Percentiles rank a stretch among this genome's conserved stretches.
Conservation (phyloP, 352 stramenopile genomes). For the Globisporangium takayamanum region DNA sequence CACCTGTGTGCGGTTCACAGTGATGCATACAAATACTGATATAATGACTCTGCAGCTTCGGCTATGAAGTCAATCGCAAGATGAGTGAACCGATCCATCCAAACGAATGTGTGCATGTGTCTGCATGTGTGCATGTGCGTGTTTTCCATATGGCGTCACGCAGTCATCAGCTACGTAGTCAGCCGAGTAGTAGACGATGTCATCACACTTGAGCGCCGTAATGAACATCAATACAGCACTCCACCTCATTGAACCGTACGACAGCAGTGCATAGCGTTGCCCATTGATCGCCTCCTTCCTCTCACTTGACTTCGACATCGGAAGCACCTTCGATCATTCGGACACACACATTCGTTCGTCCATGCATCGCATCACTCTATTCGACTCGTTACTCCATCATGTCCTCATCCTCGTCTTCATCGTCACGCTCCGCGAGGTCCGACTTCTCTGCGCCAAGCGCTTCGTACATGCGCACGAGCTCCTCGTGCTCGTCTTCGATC, state of each 20-base stretch:
- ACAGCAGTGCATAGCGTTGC: too few species aligned
- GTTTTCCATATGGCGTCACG: conserved; percentile 6
- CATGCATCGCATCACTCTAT: neutral
- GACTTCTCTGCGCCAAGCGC: conserved; percentile 47
- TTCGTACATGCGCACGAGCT: conserved; percentile 42
- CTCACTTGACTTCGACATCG: neutral
- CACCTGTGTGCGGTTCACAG: neutral
- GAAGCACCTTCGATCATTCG: neutral
- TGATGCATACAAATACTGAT: neutral
- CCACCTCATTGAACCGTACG: too few species aligned
- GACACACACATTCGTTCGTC: neutral
- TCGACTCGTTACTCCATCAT: conserved; percentile 18
- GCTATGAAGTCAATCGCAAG: neutral
- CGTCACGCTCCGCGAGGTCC: conserved; percentile 20
- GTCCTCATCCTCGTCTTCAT: conserved; percentile 22
- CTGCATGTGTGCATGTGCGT: conserved; percentile 4
- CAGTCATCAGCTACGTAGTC: neutral
- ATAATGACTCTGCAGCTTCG: neutral
- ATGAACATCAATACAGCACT: conserved; percentile 35
- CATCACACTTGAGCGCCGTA: conserved; percentile 43
- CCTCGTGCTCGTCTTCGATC: conserved; percentile 56
- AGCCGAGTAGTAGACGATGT: conserved; percentile 54
- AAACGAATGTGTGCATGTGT: neutral
- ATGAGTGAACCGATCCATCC: neutral
- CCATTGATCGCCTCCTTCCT: too few species aligned